Percentiles rank a stretch among this genome's conserved stretches.
These are phyloP conservation scores for Cryphonectria radicalis DNA, from an alignment of 2,329 filamentous ascomycete species.

Conservation along the genomic window DNA sequence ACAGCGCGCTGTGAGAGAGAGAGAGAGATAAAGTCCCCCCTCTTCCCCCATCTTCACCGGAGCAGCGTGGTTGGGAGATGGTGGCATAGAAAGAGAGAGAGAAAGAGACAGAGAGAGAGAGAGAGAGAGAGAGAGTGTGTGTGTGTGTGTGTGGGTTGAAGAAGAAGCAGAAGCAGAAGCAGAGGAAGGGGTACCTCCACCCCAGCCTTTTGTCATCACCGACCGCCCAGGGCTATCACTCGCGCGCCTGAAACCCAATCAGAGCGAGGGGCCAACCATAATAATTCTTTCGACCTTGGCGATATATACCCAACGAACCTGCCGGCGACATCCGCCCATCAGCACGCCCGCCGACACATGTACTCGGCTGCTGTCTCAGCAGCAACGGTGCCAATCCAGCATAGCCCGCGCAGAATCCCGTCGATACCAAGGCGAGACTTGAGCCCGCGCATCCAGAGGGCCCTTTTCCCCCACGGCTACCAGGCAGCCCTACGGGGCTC, in stretches of 20 bases:
- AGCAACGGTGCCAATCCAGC: conserved; percentile 38
- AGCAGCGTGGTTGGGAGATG: conserved; percentile 27
- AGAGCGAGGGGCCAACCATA: conserved; percentile 22
- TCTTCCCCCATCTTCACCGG: not conserved
- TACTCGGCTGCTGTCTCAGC: conserved; percentile 38
- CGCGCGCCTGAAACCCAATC: conserved; percentile 12
- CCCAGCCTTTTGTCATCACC: conserved; percentile 29
- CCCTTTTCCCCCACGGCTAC: conserved; percentile 39
- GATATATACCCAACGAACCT: conserved; percentile 30
- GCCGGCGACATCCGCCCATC: conserved; percentile 30
- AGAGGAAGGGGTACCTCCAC: not conserved
- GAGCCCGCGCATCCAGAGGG: conserved; percentile 35
- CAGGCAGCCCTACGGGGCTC: conserved; percentile 58
- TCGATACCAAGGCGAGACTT: conserved; percentile 39
- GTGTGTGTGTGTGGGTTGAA: conserved; percentile 7
- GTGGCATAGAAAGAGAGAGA: conserved; percentile 12
- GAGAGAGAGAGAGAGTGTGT: not conserved
- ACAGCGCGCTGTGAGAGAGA: not conserved
- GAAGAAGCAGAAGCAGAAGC: not conserved
- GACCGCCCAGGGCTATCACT: not conserved
- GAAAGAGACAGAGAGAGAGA: not conserved
- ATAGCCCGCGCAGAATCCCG: conserved; percentile 35
- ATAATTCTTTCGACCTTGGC: conserved; percentile 26
- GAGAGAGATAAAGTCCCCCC: too few relatives aligned
- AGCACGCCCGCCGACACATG: conserved; percentile 41